A percentile compares a stretch with the other conserved stretches of the same genome.
These are phyloP conservation scores for Emergomyces pasteurianus DNA, from an alignment of 2,329 filamentous ascomycete genomes.

Conservation along the genomic window DNA sequence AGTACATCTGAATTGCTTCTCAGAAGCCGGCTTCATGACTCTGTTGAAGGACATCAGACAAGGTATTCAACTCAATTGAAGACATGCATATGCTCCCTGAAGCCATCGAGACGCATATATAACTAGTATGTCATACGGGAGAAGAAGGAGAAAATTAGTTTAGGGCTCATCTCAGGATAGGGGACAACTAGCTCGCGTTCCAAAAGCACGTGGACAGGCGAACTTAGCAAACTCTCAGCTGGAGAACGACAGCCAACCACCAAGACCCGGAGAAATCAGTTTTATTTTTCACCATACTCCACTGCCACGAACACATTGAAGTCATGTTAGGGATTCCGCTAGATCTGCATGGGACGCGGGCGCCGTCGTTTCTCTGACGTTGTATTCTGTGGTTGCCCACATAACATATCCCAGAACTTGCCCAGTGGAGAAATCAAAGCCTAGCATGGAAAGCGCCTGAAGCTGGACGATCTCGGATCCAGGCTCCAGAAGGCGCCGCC, in stretches of 20 bases:
- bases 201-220: not conserved
- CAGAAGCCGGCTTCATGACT: constrained; percentile 24
- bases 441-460: not conserved
- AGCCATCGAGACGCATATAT: not conserved
- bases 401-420: not conserved
- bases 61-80: not conserved
- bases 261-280: not conserved
- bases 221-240: not conserved
- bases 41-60: not conserved
- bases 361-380: not conserved
- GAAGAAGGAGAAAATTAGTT: not conserved
- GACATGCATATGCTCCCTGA: not conserved
- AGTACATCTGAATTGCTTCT: constrained; percentile 33
- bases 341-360: not conserved
- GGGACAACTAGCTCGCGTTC: not conserved
- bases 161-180: not conserved
- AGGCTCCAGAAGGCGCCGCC: not conserved
- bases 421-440: not conserved
- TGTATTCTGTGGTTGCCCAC: not conserved
- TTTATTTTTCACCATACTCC: not conserved
- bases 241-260: not conserved
- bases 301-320: not conserved
- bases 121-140: not conserved
- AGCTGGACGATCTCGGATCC: not conserved
- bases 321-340: not conserved